phyloP scores from a whole-genome alignment of 2,329 filamentous ascomycete genomes.

The Ceratocystis cacaofunesta region DNA sequence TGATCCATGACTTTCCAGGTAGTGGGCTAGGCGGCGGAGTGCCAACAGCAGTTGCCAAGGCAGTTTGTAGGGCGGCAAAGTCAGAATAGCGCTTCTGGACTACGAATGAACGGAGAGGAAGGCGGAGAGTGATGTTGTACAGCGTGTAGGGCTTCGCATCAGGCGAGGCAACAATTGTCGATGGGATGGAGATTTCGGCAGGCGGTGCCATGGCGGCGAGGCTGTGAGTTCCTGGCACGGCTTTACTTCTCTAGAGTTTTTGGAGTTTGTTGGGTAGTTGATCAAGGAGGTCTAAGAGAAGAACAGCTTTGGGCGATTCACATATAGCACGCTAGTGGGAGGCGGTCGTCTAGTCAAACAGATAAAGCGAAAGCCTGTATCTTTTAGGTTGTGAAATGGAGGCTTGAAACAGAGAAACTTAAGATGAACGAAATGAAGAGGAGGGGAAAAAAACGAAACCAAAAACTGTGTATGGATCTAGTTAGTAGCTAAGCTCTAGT shows the following conservation, averaged over 20 bases:
- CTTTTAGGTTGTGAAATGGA: background rate
- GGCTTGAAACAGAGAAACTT: background rate
- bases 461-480: background rate
- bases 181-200: slow-evolving; percentile 51
- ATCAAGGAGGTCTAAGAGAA: background rate
- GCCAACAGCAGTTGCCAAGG: slow-evolving; percentile 45
- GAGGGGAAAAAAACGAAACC: background rate
- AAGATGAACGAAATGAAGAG: background rate
- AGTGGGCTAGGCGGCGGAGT: slow-evolving; percentile 50
- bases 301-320: background rate
- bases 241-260: background rate
- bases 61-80: slow-evolving; percentile 51
- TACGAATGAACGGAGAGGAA: slow-evolving; percentile 61
- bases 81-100: slow-evolving; percentile 74
- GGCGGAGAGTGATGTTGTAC: slow-evolving; percentile 64
- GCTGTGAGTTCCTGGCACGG: background rate
- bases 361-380: background rate
- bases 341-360: background rate
- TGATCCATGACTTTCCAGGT: slow-evolving; percentile 63
- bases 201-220: slow-evolving; percentile 42
- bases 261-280: background rate
- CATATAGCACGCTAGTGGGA: background rate
- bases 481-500: background rate
- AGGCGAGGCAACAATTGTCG: slow-evolving; percentile 41
- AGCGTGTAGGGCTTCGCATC: slow-evolving; percentile 55